Evolutionary conservation across 768 basidiomycete species (phyloP), one percentile per base, ranked within the genome.

Genomic region (Podaxis sp.): DNA sequence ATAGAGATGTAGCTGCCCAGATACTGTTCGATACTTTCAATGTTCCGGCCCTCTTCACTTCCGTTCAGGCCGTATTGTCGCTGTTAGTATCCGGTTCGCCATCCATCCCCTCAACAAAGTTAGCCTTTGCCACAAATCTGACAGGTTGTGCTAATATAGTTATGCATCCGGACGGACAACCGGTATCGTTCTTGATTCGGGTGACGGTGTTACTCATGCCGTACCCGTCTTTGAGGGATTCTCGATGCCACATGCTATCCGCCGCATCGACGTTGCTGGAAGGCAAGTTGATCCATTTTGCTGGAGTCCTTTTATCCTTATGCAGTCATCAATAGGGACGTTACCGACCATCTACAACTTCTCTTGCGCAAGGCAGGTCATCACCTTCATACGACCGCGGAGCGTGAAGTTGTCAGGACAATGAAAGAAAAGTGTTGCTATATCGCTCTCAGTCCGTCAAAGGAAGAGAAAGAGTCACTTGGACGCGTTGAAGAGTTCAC

Each of bases 11-110:
- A 47, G 95, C 96, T 13, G 96, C 97, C 8, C 96, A 98, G 77
- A 97, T 98, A 76, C 96, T 99, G 78, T 99, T 98, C 74, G 97
- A 99, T 72, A 98, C 97, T 12, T 99, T 98, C 85, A 99, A 99
- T 73, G 97, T 98, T 33, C 97, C 97, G 33, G 97, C 97, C 4
- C 78, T 99, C 61, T 98, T 94, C 77, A 95, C 90, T 40, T 96
- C 94, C 47, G 94, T 99, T 3, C 97, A 99, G 76, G 97, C 97
- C 22, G 96, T 99, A 19, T 79, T 99, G 55, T 94, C 95, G 65
- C 77, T 99, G 95, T 98, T 72, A 73, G 91, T 80, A 55, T 13
- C 53, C 24, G 33, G 33, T 33, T 33, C 33, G 33, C 33, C 59
- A 29, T 24, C 51, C 27, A 17, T 43, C 52, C 40, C 64, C 43